A percentile compares a stretch with the other conserved stretches of the same genome.
phyloP scores from a whole-genome alignment of 1,284 basidiomycete genomes.

The Sporisorium scitamineum region DNA sequence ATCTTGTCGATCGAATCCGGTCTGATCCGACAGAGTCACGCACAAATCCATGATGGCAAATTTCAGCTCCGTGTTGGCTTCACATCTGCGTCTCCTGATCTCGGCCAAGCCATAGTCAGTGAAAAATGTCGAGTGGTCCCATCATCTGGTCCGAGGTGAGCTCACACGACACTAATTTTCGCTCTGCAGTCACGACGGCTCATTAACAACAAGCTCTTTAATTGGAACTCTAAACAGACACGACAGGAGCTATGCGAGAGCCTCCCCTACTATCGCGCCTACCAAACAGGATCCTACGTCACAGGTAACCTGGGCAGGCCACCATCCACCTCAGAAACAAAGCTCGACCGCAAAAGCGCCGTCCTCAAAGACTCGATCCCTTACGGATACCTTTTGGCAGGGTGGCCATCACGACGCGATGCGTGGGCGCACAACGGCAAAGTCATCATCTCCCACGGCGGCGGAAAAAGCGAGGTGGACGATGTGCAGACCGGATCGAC shows the following conservation, averaged over 20 bases:
- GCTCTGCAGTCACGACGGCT: no score
- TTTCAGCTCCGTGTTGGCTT: neutral
- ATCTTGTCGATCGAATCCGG: neutral
- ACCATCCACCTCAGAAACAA: conserved; percentile 4
- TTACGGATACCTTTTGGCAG: conserved; percentile 53
- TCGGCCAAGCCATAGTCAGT: neutral
- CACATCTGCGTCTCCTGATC: neutral
- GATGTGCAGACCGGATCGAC: neutral
- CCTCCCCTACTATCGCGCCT: conserved; percentile 55
- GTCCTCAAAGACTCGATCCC: conserved; percentile 33
- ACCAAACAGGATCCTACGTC: conserved; percentile 50
- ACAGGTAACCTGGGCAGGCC: conserved; percentile 12
- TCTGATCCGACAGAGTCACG: neutral
- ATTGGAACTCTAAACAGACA: conserved; percentile 2
- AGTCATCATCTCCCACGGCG: conserved; percentile 56
- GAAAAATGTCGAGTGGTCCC: conserved; percentile 28
- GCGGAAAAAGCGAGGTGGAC: conserved; percentile 33
- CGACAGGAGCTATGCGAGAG: conserved; percentile 57
- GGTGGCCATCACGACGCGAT: conserved; percentile 48
- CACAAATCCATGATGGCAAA: neutral
- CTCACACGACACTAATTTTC: neutral
- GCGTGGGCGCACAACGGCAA: conserved; percentile 36
- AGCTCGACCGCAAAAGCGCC: neutral
- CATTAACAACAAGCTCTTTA: no score
- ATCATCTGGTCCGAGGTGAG: conserved; percentile 38